phyloP scores from a whole-genome alignment of 1,284 basidiomycete genomes.

The Microbotryum lychnidis-dioicae region DNA sequence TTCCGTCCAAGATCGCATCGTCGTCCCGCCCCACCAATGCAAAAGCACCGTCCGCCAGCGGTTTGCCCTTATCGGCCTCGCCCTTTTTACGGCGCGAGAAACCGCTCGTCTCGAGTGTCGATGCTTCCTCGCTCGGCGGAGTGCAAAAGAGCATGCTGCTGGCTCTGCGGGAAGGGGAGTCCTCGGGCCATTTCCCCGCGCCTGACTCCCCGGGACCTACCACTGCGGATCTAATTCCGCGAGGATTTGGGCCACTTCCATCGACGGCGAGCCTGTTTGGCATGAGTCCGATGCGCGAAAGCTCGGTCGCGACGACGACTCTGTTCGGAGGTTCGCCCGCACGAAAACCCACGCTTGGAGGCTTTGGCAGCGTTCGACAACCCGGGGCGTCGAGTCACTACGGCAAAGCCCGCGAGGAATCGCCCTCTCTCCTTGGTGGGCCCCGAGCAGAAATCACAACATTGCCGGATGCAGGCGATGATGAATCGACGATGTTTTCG shows the following conservation, averaged over 20 bases:
- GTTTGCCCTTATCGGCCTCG: slow-evolving; percentile 26
- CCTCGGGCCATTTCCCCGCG: background rate
- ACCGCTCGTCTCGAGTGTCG: slow-evolving; percentile 2
- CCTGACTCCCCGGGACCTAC: background rate
- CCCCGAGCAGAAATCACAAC: background rate
- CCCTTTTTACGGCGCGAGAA: slow-evolving; percentile 21
- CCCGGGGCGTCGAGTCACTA: background rate
- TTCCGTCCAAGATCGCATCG: background rate
- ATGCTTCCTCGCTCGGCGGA: slow-evolving; percentile 6
- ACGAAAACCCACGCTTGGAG: slow-evolving; percentile 13
- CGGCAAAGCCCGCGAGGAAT: background rate
- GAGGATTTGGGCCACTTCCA: background rate
- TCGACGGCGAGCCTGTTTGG: slow-evolving; percentile 1
- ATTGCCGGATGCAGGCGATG: background rate
- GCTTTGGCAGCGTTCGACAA: slow-evolving; percentile 15
- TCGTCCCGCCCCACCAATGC: slow-evolving; percentile 3
- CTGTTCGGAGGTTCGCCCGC: background rate
- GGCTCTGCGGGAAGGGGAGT: slow-evolving; percentile 3
- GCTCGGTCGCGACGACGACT: background rate
- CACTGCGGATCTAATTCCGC: background rate
- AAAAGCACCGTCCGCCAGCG: slow-evolving; percentile 3
- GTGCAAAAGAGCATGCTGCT: slow-evolving; percentile 6
- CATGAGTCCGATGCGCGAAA: background rate
- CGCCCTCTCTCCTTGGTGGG: background rate
- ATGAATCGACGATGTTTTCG: background rate